Percentiles rank a stretch among this genome's conserved stretches.
Conservation (phyloP, 192 early-diverging fungal species). For the Coemansia sp. region DNA sequence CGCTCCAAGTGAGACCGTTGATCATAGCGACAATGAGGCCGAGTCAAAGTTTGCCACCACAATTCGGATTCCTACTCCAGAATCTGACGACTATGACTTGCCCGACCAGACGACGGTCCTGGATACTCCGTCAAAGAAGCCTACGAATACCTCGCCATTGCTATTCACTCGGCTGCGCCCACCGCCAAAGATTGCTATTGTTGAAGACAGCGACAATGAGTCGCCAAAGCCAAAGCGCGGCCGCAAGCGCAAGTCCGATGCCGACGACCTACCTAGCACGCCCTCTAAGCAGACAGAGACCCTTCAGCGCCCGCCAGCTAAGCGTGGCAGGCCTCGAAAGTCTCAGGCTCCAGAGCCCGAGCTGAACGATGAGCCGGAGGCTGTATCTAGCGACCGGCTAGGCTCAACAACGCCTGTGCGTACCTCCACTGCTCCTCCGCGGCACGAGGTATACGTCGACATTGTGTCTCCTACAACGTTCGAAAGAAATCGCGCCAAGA, state of each 20-base stretch:
- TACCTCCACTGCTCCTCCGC: background rate
- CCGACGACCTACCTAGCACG: background rate
- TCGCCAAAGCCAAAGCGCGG: slow-evolving; percentile 23
- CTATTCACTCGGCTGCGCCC: slow-evolving; percentile 1
- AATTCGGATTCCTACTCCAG: background rate
- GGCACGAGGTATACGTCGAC: slow-evolving; percentile 18
- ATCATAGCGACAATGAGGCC: slow-evolving; percentile 4
- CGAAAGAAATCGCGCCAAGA: slow-evolving; percentile 24
- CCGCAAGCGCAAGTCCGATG: slow-evolving; percentile 27
- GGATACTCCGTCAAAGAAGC: background rate
- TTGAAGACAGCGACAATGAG: background rate
- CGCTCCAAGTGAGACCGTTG: background rate
- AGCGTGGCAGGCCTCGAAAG: slow-evolving; percentile 21
- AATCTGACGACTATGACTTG: slow-evolving; percentile 4
- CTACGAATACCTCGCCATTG: background rate
- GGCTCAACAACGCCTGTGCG: background rate
- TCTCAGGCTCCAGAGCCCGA: background rate
- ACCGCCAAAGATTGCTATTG: background rate
- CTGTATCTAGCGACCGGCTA: background rate
- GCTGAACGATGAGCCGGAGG: background rate
- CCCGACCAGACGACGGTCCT: background rate
- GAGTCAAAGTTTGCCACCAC: slow-evolving; percentile 3
- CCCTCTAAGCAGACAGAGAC: background rate
- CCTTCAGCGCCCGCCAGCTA: slow-evolving; percentile 8
- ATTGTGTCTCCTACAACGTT: slow-evolving; percentile 48